Evolutionary conservation across 2,329 filamentous ascomycete species (phyloP).

Genomic region (Neodidymelliopsis sp.): DNA sequence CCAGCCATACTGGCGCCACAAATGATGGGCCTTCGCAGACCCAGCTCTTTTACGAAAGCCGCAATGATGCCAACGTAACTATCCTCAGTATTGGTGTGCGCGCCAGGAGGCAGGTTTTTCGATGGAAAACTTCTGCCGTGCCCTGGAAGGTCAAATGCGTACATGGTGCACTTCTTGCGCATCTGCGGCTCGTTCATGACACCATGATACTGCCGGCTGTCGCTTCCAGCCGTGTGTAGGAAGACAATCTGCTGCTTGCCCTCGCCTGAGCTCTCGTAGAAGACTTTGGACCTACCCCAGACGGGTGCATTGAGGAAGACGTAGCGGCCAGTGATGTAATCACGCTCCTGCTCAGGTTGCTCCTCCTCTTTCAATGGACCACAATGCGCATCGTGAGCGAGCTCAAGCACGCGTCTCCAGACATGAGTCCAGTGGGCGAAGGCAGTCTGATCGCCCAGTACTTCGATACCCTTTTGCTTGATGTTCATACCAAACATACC

Average conservation of each 20-base stretch:
- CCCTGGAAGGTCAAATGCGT: slow-evolving; percentile 59
- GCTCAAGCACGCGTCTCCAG: slow-evolving; percentile 58
- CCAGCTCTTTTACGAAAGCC: slow-evolving; percentile 54
- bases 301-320: slow-evolving; percentile 55
- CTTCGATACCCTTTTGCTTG: slow-evolving; percentile 58
- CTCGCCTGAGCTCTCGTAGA: slow-evolving; percentile 58
- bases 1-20: slow-evolving; percentile 61
- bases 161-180: slow-evolving; percentile 58
- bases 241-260: slow-evolving; percentile 58
- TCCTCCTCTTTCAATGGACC: slow-evolving; percentile 54
- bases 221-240: slow-evolving; percentile 57
- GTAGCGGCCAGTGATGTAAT: slow-evolving; percentile 58
- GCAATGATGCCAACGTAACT: slow-evolving; percentile 56
- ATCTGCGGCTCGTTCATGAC: slow-evolving; percentile 59
- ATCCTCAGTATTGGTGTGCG: slow-evolving; percentile 59
- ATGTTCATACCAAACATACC: slow-evolving; percentile 58
- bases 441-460: slow-evolving; percentile 55
- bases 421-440: slow-evolving; percentile 57
- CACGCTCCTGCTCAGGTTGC: slow-evolving; percentile 47
- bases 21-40: slow-evolving; percentile 56
- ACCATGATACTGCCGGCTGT: slow-evolving; percentile 60
- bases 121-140: slow-evolving; percentile 59
- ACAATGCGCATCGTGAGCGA: slow-evolving; percentile 57
- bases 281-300: slow-evolving; percentile 60
- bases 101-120: slow-evolving; percentile 51